phyloP scores from a whole-genome alignment of 345 rosid genomes.

The Melastoma malabathricum region DNA sequence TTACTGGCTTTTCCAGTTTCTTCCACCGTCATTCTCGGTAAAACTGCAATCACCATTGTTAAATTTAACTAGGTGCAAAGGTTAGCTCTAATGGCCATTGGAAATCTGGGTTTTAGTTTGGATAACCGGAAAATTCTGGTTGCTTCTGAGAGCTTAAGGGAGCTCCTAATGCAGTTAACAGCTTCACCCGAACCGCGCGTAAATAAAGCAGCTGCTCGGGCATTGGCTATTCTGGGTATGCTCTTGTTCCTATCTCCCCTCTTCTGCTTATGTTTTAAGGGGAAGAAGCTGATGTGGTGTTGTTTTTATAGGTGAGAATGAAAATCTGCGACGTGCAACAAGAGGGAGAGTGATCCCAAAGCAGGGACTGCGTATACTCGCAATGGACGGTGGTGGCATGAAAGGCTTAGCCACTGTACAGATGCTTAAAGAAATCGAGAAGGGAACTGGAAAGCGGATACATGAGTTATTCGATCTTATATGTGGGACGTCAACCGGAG shows the following conservation, averaged over 20 bases:
- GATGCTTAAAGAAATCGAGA: conserved; percentile 94
- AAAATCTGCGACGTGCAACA: conserved; percentile 75
- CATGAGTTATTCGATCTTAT: conserved; percentile 95
- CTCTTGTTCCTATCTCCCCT: neutral
- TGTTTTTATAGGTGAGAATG: conserved; percentile 86
- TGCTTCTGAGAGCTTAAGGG: conserved; percentile 91
- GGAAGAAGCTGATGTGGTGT: conserved; percentile 9
- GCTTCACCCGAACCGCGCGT: conserved; percentile 68
- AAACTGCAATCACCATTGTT: conserved; percentile 3
- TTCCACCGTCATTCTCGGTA: too few relatives aligned
- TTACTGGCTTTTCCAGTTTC: too few relatives aligned
- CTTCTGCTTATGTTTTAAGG: neutral
- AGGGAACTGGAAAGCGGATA: conserved; percentile 86
- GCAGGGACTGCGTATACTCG: conserved; percentile 88
- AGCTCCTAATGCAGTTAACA: conserved; percentile 76
- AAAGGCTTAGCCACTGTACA: conserved; percentile 96
- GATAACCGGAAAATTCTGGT: conserved; percentile 86
- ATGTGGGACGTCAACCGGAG: conserved; percentile 99
- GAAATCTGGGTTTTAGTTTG: conserved; percentile 87
- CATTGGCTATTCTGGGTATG: conserved; percentile 94
- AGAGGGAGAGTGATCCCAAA: conserved; percentile 81
- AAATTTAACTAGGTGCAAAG: conserved; percentile 62
- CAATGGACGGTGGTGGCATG: conserved; percentile 99
- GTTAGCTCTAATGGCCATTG: conserved; percentile 75
- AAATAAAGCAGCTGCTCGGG: conserved; percentile 94